Evolutionary conservation across 345 rosid genomes (phyloP).

Genomic region (Litchi chinensis): DNA sequence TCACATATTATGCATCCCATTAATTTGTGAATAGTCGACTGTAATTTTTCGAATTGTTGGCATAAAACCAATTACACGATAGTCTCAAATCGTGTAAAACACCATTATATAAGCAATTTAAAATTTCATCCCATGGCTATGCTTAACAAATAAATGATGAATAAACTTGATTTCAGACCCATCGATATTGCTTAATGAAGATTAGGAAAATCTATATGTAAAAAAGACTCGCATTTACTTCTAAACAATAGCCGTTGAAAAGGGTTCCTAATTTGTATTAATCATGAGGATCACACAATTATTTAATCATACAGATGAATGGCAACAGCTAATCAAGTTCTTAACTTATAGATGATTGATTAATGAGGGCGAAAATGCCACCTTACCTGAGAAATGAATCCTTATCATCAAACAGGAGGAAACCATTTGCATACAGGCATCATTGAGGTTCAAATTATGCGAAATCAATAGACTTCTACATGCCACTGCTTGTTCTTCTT

Average conservation of each 20-base stretch:
- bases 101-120: no score
- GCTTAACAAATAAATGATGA: no score
- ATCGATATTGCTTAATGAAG: no score
- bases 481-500: constrained; percentile 99
- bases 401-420: background rate
- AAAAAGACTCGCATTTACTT: background rate
- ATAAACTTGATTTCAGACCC: no score
- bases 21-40: no score
- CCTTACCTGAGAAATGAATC: background rate
- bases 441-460: background rate
- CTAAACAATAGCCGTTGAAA: background rate
- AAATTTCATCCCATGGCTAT: no score
- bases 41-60: no score
- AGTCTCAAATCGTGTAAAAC: no score
- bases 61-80: no score
- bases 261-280: constrained; percentile 17
- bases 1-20: no score
- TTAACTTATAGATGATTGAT: constrained; percentile 7
- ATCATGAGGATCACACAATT: constrained; percentile 25
- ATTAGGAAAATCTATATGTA: background rate
- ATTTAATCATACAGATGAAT: constrained; percentile 34
- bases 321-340: constrained; percentile 23
- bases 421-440: background rate
- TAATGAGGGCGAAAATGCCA: background rate
- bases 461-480: constrained; percentile 82